These are phyloP conservation scores for Polyporus tsugae DNA, from an alignment of 1,284 basidiomycete genomes.

Conservation along the genomic window DNA sequence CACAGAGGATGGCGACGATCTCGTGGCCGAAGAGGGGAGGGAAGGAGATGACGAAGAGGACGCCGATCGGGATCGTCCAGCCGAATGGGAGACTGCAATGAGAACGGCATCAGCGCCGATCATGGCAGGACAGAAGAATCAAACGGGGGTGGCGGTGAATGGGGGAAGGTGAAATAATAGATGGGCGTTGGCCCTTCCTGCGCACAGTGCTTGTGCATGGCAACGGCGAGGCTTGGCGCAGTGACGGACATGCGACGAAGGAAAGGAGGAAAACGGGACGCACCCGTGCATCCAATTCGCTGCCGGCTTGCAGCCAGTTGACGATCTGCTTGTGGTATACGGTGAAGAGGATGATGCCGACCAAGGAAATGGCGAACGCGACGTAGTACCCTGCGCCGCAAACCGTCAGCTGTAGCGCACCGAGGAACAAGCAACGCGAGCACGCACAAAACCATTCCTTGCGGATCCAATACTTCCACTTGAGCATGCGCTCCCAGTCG, in stretches of 20 bases:
- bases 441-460: slow-evolving; percentile 59
- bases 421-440: not conserved
- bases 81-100: slow-evolving; percentile 52
- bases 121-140: not conserved
- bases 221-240: not conserved
- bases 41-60: slow-evolving; percentile 82
- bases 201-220: not conserved
- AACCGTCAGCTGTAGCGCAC: slow-evolving; percentile 4
- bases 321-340: slow-evolving; percentile 67
- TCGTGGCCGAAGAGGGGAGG: slow-evolving; percentile 84
- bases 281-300: slow-evolving; percentile 59
- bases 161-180: no score
- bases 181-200: not conserved
- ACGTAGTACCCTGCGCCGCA: slow-evolving; percentile 33
- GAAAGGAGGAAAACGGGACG: slow-evolving; percentile 36
- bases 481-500: slow-evolving; percentile 52
- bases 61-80: slow-evolving; percentile 85
- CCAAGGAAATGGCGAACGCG: slow-evolving; percentile 39
- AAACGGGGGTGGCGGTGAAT: not conserved
- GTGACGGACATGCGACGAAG: not conserved
- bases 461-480: slow-evolving; percentile 58
- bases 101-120: not conserved
- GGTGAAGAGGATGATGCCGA: slow-evolving; percentile 60
- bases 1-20: slow-evolving; percentile 77
- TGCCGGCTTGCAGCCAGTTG: slow-evolving; percentile 60